These are phyloP conservation scores for Prunus mira DNA, from an alignment of 306 rosid species.

Conservation along the genomic window DNA sequence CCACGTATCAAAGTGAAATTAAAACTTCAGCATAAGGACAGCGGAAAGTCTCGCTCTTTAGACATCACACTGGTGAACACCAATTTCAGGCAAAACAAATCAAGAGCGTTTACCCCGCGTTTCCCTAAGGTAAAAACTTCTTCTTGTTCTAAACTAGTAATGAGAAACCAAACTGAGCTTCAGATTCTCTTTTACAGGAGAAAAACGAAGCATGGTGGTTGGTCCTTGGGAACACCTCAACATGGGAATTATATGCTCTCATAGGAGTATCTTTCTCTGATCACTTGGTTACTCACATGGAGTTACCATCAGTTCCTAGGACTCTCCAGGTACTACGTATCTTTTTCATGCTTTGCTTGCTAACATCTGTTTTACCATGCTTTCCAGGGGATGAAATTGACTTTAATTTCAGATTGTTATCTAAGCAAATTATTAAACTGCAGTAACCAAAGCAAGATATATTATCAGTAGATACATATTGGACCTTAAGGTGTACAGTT, in stretches of 20 bases:
- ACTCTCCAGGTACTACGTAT: slow-evolving; percentile 43
- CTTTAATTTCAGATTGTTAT: too few species aligned
- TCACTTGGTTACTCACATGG: slow-evolving; percentile 72
- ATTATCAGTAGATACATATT: too few species aligned
- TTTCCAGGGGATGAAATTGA: too few species aligned
- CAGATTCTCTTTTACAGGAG: slow-evolving; percentile 39
- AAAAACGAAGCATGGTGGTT: slow-evolving; percentile 99
- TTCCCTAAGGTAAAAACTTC: slow-evolving; percentile 68
- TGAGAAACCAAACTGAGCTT: slow-evolving; percentile 6
- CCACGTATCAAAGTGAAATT: slow-evolving; percentile 63
- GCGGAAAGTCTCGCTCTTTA: slow-evolving; percentile 40
- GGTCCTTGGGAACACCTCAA: slow-evolving; percentile 75
- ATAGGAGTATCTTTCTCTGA: slow-evolving; percentile 77
- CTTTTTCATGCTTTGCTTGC: not conserved
- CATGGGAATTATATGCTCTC: slow-evolving; percentile 63
- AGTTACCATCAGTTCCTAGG: slow-evolving; percentile 49
- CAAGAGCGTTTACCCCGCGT: slow-evolving; percentile 79
- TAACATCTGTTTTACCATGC: too few species aligned
- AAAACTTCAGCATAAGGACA: slow-evolving; percentile 49
- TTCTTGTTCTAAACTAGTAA: slow-evolving; percentile 9
- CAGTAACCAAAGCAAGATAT: too few species aligned
- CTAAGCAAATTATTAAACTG: too few species aligned
- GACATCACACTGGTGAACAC: slow-evolving; percentile 69
- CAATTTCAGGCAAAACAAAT: slow-evolving; percentile 50
- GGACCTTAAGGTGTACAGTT: too few species aligned